Conservation (phyloP, 495 filamentous ascomycete genomes). For the Trypethelium eluteriae region DNA sequence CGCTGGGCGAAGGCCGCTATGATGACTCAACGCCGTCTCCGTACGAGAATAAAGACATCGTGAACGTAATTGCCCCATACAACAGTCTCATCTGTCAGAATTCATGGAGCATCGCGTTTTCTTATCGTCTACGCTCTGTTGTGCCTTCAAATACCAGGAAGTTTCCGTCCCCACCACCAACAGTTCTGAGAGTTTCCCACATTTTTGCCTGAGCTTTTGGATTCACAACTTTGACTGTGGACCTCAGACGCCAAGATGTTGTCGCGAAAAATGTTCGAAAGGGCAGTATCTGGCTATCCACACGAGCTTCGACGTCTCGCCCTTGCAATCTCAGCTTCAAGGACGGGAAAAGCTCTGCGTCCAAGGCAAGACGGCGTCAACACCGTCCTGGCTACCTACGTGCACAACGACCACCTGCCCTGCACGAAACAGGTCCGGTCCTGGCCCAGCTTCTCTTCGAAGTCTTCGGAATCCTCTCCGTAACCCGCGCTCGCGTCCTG, state of each 20-base stretch:
- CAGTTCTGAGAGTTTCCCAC: too few species aligned
- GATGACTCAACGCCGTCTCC: too few species aligned
- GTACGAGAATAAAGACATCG: too few species aligned
- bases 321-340: neutral
- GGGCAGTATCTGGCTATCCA: neutral
- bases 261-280: neutral
- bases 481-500: neutral
- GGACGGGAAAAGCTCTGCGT: neutral
- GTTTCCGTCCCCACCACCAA: too few species aligned
- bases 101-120: too few species aligned
- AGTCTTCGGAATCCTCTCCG: neutral
- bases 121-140: too few species aligned
- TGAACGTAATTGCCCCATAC: too few species aligned
- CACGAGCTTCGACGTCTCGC: neutral
- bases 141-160: too few species aligned
- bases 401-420: neutral
- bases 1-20: too few species aligned
- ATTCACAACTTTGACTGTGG: too few species aligned
- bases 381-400: neutral
- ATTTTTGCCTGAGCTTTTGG: too few species aligned
- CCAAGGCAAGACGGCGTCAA: neutral
- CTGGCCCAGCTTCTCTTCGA: neutral
- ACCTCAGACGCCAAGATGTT: neutral
- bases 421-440: neutral
- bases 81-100: too few species aligned